Percentiles rank a stretch among this genome's conserved stretches.
phyloP scores from a whole-genome alignment of 2,329 filamentous ascomycete species.

The Colletotrichum costaricense region DNA sequence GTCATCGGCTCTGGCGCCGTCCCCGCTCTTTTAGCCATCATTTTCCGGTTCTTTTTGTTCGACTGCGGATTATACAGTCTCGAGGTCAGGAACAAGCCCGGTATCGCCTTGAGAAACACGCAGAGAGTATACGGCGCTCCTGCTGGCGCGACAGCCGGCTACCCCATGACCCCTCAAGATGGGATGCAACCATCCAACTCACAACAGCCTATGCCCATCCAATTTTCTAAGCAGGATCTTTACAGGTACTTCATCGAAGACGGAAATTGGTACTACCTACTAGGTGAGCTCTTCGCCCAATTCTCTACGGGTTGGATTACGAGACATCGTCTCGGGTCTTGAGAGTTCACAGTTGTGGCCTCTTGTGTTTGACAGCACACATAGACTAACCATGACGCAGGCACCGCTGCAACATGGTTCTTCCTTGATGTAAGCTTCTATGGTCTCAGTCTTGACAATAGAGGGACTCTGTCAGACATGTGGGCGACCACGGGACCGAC shows the following conservation, averaged over 20 bases:
- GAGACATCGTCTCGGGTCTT: background rate
- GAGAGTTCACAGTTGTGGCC: too few species aligned
- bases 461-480: slow-evolving; percentile 54
- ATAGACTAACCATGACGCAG: slow-evolving; percentile 35
- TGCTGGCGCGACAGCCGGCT: slow-evolving; percentile 38
- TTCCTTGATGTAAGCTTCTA: slow-evolving; percentile 67
- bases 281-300: slow-evolving; percentile 41
- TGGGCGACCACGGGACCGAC: slow-evolving; percentile 51
- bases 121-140: slow-evolving; percentile 66
- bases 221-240: slow-evolving; percentile 61
- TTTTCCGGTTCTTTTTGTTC: slow-evolving; percentile 75
- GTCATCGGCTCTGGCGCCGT: slow-evolving; percentile 74
- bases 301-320: background rate
- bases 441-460: slow-evolving; percentile 62
- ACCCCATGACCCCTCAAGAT: slow-evolving; percentile 41
- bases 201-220: slow-evolving; percentile 54
- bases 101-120: slow-evolving; percentile 68
- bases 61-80: slow-evolving; percentile 74
- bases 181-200: slow-evolving; percentile 48
- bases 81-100: slow-evolving; percentile 72
- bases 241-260: slow-evolving; percentile 62
- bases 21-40: slow-evolving; percentile 71
- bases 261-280: slow-evolving; percentile 57
- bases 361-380: background rate
- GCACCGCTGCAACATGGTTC: slow-evolving; percentile 64